Evolutionary conservation across 2,329 filamentous ascomycete genomes (phyloP), one percentile per base, ranked within the genome.

Genomic region (Talaromyces sp.): DNA sequence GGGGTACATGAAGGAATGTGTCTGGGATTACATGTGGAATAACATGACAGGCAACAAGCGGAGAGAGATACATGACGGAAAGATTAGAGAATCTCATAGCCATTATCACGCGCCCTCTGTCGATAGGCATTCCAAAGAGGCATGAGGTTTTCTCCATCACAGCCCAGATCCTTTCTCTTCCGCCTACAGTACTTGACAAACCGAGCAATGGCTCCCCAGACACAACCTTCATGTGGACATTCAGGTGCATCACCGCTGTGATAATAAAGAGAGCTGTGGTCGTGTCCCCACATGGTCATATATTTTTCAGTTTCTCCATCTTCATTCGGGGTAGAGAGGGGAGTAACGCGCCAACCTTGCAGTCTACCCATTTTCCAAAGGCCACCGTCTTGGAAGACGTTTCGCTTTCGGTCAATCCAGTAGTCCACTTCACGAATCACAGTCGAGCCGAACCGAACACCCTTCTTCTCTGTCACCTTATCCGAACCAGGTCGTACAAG

Each of bases 381-480:
- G 10, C 48, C 48, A 15, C 56, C 53, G 35, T 53, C 57, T 19
- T 40, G 31, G 45, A 62, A 64, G 33, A 61, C 62, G 59, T 70
- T 59, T 43, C 60, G 46, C 41, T 61, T 62, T 31, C 62, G 63
- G 9, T 62, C 63, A 60, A 71, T 69, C 67, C 67, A 69, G 58
- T 63, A 65, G 53, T 64, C 59, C 48, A 70, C 65, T 17, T 62
- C 41, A 39, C 60, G 41, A 54, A 66, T 63, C 17, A 61, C 64
- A 43, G 51, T 60, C 36, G 63, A 64, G 28, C 63, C 63, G 63
- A 70, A 69, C 57, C 63, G 64, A 59, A 70, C 63, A 45, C 55
- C 50, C 57, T 66, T 67, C 57, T 58, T 55, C 57, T 59, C 46
- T 56, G 43, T 52, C 22, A 64, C 63, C 56, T 58, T 56, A 48